Evolutionary conservation across 108 stramenopile genomes (phyloP), one percentile per base, ranked within the genome.

Genomic region (Cyclotella kingstonii): DNA sequence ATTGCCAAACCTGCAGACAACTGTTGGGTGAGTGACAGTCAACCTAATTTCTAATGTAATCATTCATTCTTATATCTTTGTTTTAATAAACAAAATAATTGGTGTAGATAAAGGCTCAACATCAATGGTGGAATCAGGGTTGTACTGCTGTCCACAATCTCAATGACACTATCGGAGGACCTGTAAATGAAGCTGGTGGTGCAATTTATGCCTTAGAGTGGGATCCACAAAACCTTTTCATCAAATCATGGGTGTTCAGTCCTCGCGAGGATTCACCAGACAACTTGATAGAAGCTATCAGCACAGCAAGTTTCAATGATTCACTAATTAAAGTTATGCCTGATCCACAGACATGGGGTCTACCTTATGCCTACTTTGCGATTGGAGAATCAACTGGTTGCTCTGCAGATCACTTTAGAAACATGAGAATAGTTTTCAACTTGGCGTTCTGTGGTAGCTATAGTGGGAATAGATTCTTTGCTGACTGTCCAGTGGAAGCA

Each of bases 71-170:
- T n/a, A n/a, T n/a, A n/a, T n/a, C n/a, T n/a, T n/a, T n/a, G n/a
- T n/a, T n/a, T n/a, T n/a, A n/a, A n/a, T n/a, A n/a, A n/a, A n/a
- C n/a, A n/a, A n/a, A n/a, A n/a, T n/a, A n/a, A n/a, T n/a, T n/a
- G n/a, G n/a, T n/a, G n/a, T 19, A 46, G 45, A 22, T 56, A 0
- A 90, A 86, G 70, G 90, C 87, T 31, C 86, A 78, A n/a, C 87
- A 95, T 73, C 94, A 95, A 74, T 95, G 94, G 94, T 65, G 84
- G n/a, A 95, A 95, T 69, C 87, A 95, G 59, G 94, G 94, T 21
- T 95, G 94, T 63, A 91, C 92, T 9, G 88, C 85, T 8, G 81
- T 91, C 8, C 76, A 79, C 42, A 49, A 77, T 2, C 53, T 78
- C 0, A 82, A 82, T n/a, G 79, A 70, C 35, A 84, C 89, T 0